Base-by-base conservation (phyloP, 768 basidiomycete genomes). In the Agrocybe praecox region DNA sequence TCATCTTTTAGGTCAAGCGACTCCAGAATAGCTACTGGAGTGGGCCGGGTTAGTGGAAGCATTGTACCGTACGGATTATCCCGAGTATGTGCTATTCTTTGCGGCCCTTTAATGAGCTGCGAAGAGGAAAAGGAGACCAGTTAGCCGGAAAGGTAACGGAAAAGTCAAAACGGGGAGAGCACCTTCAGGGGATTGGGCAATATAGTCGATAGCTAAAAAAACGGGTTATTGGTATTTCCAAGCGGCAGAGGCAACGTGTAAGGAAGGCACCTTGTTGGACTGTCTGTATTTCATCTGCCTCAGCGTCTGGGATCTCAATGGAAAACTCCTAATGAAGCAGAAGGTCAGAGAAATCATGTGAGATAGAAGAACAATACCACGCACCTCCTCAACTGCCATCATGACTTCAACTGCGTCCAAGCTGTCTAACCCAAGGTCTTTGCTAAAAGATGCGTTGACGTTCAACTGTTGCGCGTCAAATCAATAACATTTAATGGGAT, bases 331-430 rank as follows among this genome's bases (percentile, higher is more conserved):
- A 33, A 17, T 53, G 29, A 57, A 40, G 40, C 40, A 53, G 57
- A 53, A 18, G 43, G 32, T 17, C 34, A 49, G 33, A 22, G 14
- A 26, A 32, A 48, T 26, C 54, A 32, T 24, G 54, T 42, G 54
- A 49, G 43, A 18, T 34, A 21, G 22, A 60, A 24, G n/a, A 19
- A 50, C 9, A 29, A 19, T 50, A 19, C 52, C 24, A 44, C 68
- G 21, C 63, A 86, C 89, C 85, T 95, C 97, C 77, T 99, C 97
- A 63, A 99, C 89, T 40, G 96, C 94, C 95, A 99, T 97, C 65
- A 98, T 92, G 23, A 98, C 95, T 73, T 99, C 97, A 18, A 99
- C 96, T 18, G 95, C 85, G 72, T 99, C 97, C 70, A 99, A 78
- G 66, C 95, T 98, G 75, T 99, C 97, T 29, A 97, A 82, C 26